phyloP scores from a whole-genome alignment of 2,329 filamentous ascomycete genomes.

The Aspergillus tubingensis region DNA sequence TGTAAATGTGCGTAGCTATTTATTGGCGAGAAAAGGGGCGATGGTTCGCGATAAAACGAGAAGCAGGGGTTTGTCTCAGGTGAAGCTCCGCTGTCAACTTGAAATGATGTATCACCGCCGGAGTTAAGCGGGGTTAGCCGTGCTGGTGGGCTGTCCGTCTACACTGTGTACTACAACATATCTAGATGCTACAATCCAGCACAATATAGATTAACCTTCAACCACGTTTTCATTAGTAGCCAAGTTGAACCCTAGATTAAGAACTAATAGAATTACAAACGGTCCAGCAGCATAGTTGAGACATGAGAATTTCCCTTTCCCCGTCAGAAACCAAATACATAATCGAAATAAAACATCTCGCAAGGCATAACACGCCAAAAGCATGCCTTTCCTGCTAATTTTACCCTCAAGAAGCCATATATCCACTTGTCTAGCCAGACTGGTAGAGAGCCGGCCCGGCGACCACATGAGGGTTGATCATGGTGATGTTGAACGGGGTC shows the following conservation, averaged over 20 bases:
- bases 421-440: slow-evolving; percentile 60
- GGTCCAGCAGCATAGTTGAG: too few species aligned
- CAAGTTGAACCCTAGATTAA: too few species aligned
- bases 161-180: background rate
- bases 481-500: slow-evolving; percentile 73
- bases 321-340: too few species aligned
- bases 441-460: slow-evolving; percentile 73
- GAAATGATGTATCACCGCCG: slow-evolving; percentile 13
- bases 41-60: slow-evolving; percentile 6
- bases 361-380: too few species aligned
- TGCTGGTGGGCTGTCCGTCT: background rate
- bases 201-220: background rate
- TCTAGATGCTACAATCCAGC: background rate
- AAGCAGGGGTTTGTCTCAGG: background rate
- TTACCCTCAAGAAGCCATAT: too few species aligned
- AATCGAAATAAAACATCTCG: too few species aligned
- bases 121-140: slow-evolving; percentile 23
- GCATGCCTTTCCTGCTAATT: too few species aligned
- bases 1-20: background rate
- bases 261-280: too few species aligned
- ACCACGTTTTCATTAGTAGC: too few species aligned
- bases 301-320: too few species aligned
- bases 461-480: slow-evolving; percentile 74
- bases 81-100: slow-evolving; percentile 5
- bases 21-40: background rate